These are phyloP conservation scores for Pezicula radicicola DNA, from an alignment of 2,329 filamentous ascomycete genomes.

Conservation along the genomic window DNA sequence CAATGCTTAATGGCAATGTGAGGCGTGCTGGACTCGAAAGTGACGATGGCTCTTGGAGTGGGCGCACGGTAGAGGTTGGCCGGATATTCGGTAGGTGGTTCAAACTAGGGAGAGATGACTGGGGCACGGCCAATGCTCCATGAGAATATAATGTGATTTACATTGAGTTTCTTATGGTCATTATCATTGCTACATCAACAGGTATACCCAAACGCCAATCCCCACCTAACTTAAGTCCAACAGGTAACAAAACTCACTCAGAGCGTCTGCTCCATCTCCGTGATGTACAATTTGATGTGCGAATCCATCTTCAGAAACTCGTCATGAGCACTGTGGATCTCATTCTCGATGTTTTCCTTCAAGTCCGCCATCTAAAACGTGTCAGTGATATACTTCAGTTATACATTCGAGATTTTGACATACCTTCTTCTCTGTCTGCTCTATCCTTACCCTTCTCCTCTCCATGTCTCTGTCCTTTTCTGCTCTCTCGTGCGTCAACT, in stretches of 20 bases:
- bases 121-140: constrained; percentile 19
- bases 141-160: not conserved
- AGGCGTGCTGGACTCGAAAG: constrained; percentile 37
- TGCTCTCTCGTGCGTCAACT: constrained; percentile 77
- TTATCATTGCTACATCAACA: constrained; percentile 26
- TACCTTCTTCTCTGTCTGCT: constrained; percentile 99
- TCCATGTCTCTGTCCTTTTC: constrained; percentile 93
- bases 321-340: constrained; percentile 85
- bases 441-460: constrained; percentile 84
- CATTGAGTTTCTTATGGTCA: constrained; percentile 12
- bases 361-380: constrained; percentile 82
- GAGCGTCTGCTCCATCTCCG: constrained; percentile 94
- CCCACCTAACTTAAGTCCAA: constrained; percentile 5
- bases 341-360: constrained; percentile 95
- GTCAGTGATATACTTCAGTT: constrained; percentile 24
- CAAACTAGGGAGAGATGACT: constrained; percentile 39
- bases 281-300: constrained; percentile 96
- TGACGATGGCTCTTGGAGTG: constrained; percentile 53
- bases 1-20: constrained; percentile 57
- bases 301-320: constrained; percentile 98
- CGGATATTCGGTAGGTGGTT: constrained; percentile 67
- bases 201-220: constrained; percentile 28
- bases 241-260: constrained; percentile 10
- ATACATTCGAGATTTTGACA: constrained; percentile 19
- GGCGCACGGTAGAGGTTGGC: constrained; percentile 54